Percentiles rank a stretch among this genome's conserved stretches.
Evolutionary conservation across 2,329 filamentous ascomycete species (phyloP).

Genomic region (Colletotrichum salicis): DNA sequence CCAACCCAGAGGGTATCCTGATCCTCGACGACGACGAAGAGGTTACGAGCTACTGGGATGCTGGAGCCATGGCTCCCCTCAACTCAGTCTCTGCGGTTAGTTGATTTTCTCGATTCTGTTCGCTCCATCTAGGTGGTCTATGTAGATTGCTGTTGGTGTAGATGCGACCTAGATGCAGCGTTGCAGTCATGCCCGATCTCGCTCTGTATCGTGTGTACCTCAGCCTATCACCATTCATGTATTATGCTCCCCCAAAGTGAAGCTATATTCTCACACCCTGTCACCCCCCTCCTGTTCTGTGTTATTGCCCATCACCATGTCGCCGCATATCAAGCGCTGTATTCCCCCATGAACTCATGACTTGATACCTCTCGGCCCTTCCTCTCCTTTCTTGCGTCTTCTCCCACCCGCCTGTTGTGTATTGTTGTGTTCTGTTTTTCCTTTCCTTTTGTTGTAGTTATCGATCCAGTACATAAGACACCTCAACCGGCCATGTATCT

Average conservation of each 20-base stretch:
- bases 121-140: neutral
- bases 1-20: slow-evolving; percentile 3
- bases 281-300: neutral
- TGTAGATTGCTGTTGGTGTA: neutral
- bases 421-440: neutral
- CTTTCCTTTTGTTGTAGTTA: neutral
- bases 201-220: neutral
- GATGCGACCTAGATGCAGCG: slow-evolving; percentile 4
- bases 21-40: slow-evolving; percentile 39
- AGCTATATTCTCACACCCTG: slow-evolving; percentile 20
- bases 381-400: neutral
- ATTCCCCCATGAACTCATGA: neutral
- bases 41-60: slow-evolving; percentile 67
- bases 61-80: slow-evolving; percentile 65
- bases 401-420: neutral
- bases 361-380: neutral
- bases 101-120: slow-evolving; percentile 38
- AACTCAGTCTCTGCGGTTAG: slow-evolving; percentile 65
- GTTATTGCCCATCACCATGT: neutral
- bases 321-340: neutral
- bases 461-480: slow-evolving; percentile 30
- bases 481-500: slow-evolving; percentile 32
- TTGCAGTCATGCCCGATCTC: neutral
- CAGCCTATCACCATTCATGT: slow-evolving; percentile 11
- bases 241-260: neutral